phyloP scores from a whole-genome alignment of 306 rosid genomes.

The Begonia peltatifolia region DNA sequence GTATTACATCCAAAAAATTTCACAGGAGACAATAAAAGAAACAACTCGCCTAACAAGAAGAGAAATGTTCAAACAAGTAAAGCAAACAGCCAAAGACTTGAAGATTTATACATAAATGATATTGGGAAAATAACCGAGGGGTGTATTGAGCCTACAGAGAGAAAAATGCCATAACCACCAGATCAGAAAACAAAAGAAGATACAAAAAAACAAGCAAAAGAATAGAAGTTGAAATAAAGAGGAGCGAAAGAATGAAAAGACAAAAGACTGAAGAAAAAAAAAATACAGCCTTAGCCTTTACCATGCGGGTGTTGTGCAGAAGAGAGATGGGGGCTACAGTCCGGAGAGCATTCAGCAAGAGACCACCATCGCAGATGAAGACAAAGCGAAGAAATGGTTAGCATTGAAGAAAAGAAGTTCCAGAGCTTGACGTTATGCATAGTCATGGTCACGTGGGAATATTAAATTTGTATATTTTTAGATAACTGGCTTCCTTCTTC shows the following conservation, averaged over 20 bases:
- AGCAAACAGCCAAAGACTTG: neutral
- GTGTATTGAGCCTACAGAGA: neutral
- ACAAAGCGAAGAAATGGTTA: neutral
- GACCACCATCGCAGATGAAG: neutral
- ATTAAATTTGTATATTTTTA: neutral
- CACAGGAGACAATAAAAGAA: too few species aligned
- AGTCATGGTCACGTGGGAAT: neutral
- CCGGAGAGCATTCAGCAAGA: neutral
- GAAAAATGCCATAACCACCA: neutral
- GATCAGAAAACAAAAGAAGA: too few species aligned
- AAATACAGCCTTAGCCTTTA: neutral
- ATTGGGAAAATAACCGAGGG: neutral
- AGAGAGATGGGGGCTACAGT: neutral
- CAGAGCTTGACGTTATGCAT: neutral
- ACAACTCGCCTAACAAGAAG: too few species aligned
- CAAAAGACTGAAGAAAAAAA: too few species aligned
- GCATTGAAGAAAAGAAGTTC: neutral
- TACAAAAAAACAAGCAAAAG: too few species aligned
- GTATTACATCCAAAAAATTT: too few species aligned
- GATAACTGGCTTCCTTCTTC: too few species aligned
- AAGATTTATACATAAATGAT: too few species aligned
- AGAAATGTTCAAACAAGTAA: too few species aligned
- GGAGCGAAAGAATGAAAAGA: too few species aligned
- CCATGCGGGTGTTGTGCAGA: conserved; percentile 5
- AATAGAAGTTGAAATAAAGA: too few species aligned